These are phyloP conservation scores for Phialocephala sp. DNA, from an alignment of 2,329 filamentous ascomycete genomes.

Conservation along the genomic window DNA sequence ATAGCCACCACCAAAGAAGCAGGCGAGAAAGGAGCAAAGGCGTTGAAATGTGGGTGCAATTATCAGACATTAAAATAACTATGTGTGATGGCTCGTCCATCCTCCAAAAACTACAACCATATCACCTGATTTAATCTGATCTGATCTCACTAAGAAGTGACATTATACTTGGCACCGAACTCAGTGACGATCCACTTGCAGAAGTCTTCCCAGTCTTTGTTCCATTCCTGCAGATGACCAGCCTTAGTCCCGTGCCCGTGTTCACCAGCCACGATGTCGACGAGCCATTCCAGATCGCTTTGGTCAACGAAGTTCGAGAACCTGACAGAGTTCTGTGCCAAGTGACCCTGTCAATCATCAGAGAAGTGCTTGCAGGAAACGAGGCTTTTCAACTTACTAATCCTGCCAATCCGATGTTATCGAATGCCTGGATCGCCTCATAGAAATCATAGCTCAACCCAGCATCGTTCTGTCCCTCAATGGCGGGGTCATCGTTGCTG, in stretches of 20 bases:
- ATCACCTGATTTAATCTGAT: too few species aligned
- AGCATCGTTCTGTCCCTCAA: conserved; percentile 13
- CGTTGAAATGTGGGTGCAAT: not conserved
- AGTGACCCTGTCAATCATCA: not conserved
- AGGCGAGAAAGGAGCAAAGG: not conserved
- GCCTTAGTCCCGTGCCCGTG: conserved; percentile 6
- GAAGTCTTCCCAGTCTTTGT: not conserved
- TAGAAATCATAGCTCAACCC: conserved; percentile 13
- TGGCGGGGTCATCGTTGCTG: conserved; percentile 7
- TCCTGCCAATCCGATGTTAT: conserved; percentile 8
- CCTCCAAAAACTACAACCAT: too few species aligned
- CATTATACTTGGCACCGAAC: conserved; percentile 1
- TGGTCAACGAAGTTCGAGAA: conserved; percentile 11
- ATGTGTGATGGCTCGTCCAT: not conserved
- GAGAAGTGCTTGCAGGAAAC: not conserved
- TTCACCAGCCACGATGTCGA: conserved; percentile 6
- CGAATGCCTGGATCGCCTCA: conserved; percentile 12
- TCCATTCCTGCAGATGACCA: conserved; percentile 5
- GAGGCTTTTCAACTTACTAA: not conserved
- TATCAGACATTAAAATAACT: not conserved
- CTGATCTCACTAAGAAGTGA: not conserved
- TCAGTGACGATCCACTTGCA: not conserved
- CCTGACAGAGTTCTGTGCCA: conserved; percentile 12
- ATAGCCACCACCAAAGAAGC: not conserved
- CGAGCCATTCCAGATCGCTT: not conserved